Percentiles rank a stretch among this genome's conserved stretches.
phyloP scores from a whole-genome alignment of 202 grass and related monocot genomes.

The Sporobolus alterniflorus region DNA sequence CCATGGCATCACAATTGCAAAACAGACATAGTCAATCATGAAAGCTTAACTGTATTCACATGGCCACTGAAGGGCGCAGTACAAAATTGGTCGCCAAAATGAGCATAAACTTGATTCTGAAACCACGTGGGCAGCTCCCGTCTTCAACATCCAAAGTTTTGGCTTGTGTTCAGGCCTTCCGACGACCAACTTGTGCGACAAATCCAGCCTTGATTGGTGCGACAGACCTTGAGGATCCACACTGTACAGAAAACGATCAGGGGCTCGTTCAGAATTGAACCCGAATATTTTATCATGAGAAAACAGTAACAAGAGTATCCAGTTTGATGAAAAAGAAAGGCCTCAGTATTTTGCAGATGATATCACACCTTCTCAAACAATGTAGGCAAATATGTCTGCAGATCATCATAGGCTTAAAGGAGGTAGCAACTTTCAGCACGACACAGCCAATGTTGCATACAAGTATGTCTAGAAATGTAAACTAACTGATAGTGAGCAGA shows the following conservation, averaged over 20 bases:
- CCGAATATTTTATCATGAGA: not conserved
- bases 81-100: conserved; percentile 29
- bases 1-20: not conserved
- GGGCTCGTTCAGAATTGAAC: not conserved
- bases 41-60: conserved; percentile 21
- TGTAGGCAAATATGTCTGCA: not conserved
- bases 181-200: conserved; percentile 78
- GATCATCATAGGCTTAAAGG: not conserved
- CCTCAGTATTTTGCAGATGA: conserved; percentile 25
- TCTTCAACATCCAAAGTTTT: not conserved
- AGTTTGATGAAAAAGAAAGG: not conserved
- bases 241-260: conserved; percentile 38
- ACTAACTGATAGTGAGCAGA: not conserved
- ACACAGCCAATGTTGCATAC: not conserved
- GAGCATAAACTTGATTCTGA: not conserved
- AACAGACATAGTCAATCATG: not conserved
- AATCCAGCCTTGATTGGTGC: conserved; percentile 94
- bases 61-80: not conserved
- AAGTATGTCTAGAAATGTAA: not conserved
- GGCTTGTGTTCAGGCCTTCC: conserved; percentile 27
- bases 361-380: conserved; percentile 12
- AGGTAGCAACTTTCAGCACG: not conserved
- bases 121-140: not conserved
- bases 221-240: conserved; percentile 93
- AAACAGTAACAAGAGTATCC: not conserved